Evolutionary conservation across 129 eudicot genomes (phyloP).

Genomic region (Helichrysum umbraculigerum): DNA sequence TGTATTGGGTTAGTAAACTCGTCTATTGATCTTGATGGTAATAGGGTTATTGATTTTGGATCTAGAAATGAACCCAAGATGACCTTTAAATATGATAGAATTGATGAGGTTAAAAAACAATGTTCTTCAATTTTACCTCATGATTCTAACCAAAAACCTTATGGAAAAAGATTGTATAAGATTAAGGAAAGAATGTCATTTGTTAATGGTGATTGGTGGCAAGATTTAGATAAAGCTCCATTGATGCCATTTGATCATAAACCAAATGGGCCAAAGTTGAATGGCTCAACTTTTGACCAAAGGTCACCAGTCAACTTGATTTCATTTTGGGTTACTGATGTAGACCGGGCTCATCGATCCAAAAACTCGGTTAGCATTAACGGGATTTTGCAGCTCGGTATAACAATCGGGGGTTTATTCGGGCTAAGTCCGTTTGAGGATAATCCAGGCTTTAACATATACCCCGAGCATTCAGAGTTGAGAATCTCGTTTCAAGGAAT

Average conservation of each 20-base stretch:
- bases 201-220: slow-evolving; percentile 93
- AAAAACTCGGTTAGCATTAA: slow-evolving; percentile 54
- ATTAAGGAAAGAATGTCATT: slow-evolving; percentile 62
- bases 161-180: slow-evolving; percentile 42
- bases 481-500: slow-evolving; percentile 67
- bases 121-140: slow-evolving; percentile 52
- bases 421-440: slow-evolving; percentile 45
- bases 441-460: slow-evolving; percentile 54
- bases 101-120: slow-evolving; percentile 60
- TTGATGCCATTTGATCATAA: slow-evolving; percentile 74
- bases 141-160: slow-evolving; percentile 52
- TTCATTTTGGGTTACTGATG: slow-evolving; percentile 79
- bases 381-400: slow-evolving; percentile 60
- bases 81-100: slow-evolving; percentile 57
- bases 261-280: not conserved
- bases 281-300: slow-evolving; percentile 23
- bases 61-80: slow-evolving; percentile 33
- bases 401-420: slow-evolving; percentile 48
- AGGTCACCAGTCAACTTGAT: slow-evolving; percentile 53
- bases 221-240: slow-evolving; percentile 56
- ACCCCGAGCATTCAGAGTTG: slow-evolving; percentile 67
- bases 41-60: slow-evolving; percentile 35
- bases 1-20: slow-evolving; percentile 38
- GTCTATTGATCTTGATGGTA: slow-evolving; percentile 12
- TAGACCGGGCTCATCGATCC: slow-evolving; percentile 54